Evolutionary conservation across 495 filamentous ascomycete genomes (phyloP).

Genomic region (Penicillium waksmanii): DNA sequence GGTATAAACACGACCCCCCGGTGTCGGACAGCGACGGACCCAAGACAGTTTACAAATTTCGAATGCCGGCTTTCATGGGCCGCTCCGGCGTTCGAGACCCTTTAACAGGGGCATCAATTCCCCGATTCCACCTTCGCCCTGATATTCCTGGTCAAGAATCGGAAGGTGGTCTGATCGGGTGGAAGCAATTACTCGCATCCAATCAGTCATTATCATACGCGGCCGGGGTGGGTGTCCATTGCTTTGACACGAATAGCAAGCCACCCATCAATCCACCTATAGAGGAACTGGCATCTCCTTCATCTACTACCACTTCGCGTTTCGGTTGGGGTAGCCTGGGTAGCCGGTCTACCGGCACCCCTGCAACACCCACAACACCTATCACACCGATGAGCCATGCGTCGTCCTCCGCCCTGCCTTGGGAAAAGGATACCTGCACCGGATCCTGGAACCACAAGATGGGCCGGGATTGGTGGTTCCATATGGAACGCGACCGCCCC

Average conservation of each 20-base stretch:
- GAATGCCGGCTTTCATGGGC: constrained; percentile 52
- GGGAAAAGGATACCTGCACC: constrained; percentile 52
- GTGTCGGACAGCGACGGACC: constrained; percentile 37
- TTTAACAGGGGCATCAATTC: constrained; percentile 39
- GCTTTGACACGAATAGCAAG: constrained; percentile 38
- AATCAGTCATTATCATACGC: constrained; percentile 47
- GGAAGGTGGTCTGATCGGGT: constrained; percentile 49
- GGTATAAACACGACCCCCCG: constrained; percentile 27
- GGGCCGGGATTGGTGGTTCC: constrained; percentile 55
- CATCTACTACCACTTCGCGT: constrained; percentile 38
- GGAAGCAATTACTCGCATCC: constrained; percentile 50
- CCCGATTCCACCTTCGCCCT: constrained; percentile 48
- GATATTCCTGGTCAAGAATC: constrained; percentile 48
- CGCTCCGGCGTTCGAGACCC: constrained; percentile 37
- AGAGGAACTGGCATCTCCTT: constrained; percentile 43
- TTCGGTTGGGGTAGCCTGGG: constrained; percentile 47
- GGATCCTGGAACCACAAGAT: constrained; percentile 52
- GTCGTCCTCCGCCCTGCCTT: constrained; percentile 37
- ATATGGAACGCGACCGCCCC: constrained; percentile 53
- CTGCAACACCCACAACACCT: constrained; percentile 42
- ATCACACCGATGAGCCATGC: constrained; percentile 38
- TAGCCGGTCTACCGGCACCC: constrained; percentile 37
- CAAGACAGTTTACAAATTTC: constrained; percentile 45
- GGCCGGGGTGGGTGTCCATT: constrained; percentile 44
- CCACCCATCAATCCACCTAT: constrained; percentile 18